Base-by-base conservation (phyloP, 1,139 yeast genomes). In the Kodamaea derodonti region DNA sequence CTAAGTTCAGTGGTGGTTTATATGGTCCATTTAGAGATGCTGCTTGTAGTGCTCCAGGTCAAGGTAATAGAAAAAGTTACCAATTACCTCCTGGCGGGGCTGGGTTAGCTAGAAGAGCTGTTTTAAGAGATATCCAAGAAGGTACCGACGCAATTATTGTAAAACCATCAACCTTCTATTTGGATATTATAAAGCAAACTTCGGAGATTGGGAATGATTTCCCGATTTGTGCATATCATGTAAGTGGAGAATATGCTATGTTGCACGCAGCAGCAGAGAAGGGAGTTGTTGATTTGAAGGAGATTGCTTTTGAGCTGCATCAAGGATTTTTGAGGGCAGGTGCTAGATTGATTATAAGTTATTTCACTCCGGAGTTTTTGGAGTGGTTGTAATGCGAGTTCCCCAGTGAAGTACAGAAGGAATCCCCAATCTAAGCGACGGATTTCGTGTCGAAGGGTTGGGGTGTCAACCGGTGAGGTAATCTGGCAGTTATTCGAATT, bases 1-100 rank as follows among this genome's bases (percentile, higher is more conserved):
- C 98, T 37, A 92, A 92, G 59, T 92, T 94, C 57, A 72, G 88
- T 41, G 97, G 97, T 20, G 78, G 80, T 42, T 67, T 94, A 36
- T 92, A 94, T 56, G 99, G 99, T 0, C 99, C 99, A 3, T 92
- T 92, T 69, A 73, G 99, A 58, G 98, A 92, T 48, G 97, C 97
- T 24, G 98, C 97, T 4, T 95, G 95, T 24, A 83, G 95, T 35
- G 72, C 81, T 4, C 98, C 98, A 10, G 75, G 87, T 20, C 75
- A 77, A 39, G 99, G 99, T 34, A 97, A 92, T 60, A 77, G 99
- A 56, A 85, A 81, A 58, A 78, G 87, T 40, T 94, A 92, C 61
- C 99, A 92, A 62, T 72, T 92, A 42, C 99, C 99, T 10, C 78
- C 92, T 2, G 94, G 88, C 14, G 97, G 95, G 25, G 75, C 86